A percentile compares a stretch with the other conserved stretches of the same genome.
Conservation (phyloP, 805 yeast genomes). For the Candida gorgasii region DNA sequence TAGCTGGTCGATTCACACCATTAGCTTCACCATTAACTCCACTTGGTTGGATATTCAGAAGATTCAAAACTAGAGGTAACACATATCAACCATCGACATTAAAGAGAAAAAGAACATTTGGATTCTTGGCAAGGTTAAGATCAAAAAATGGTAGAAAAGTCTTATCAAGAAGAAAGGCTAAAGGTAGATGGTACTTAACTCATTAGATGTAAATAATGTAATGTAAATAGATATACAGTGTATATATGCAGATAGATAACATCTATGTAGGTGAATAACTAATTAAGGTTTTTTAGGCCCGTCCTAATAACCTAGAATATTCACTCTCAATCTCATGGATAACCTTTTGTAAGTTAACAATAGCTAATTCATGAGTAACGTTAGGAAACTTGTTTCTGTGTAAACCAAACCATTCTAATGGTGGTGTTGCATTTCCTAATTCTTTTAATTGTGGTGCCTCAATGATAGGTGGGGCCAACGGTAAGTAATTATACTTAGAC, state of each 20-base stretch:
- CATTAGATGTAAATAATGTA: conserved; percentile 45
- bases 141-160: conserved; percentile 76
- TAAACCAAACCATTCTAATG: conserved; percentile 96
- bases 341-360: conserved; percentile 70
- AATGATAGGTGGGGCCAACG: conserved; percentile 75
- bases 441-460: conserved; percentile 90
- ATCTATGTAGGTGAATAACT: neutral
- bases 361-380: conserved; percentile 77
- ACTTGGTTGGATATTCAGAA: conserved; percentile 45
- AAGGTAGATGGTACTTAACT: conserved; percentile 92
- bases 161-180: conserved; percentile 72
- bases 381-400: conserved; percentile 86
- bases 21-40: neutral
- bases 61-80: conserved; percentile 91
- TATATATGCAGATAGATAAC: no score
- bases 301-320: conserved; percentile 52
- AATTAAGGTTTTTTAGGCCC: no score
- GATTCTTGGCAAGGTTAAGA: conserved; percentile 83
- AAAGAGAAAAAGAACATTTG: conserved; percentile 85
- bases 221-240: conserved; percentile 1
- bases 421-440: conserved; percentile 96
- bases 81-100: conserved; percentile 92
- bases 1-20: neutral
- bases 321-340: conserved; percentile 66
- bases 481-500: conserved; percentile 53